Evolutionary conservation across 2,329 filamentous ascomycete genomes (phyloP).

Genomic region (Pleomassaria siparia): DNA sequence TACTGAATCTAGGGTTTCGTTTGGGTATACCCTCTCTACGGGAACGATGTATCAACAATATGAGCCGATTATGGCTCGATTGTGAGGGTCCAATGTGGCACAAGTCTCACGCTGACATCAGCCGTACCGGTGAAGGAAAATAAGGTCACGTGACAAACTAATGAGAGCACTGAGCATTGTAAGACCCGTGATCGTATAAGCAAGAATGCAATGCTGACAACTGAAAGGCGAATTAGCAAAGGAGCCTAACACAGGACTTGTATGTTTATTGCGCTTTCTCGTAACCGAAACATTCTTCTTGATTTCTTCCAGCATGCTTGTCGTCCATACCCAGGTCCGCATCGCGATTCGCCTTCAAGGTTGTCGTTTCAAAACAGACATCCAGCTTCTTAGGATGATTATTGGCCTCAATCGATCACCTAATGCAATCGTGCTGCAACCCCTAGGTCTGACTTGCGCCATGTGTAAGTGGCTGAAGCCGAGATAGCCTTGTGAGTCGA

Average conservation of each 20-base stretch:
- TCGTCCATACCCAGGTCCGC: constrained; percentile 48
- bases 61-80: too few species aligned
- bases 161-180: too few species aligned
- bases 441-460: constrained; percentile 41
- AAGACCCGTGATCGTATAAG: background rate
- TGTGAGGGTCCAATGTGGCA: too few species aligned
- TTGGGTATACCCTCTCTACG: too few species aligned
- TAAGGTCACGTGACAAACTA: too few species aligned
- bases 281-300: constrained; percentile 42
- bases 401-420: constrained; percentile 42
- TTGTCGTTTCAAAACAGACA: constrained; percentile 24
- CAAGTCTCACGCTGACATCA: too few species aligned
- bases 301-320: constrained; percentile 27
- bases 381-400: constrained; percentile 40
- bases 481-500: constrained; percentile 13
- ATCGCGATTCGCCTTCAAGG: constrained; percentile 45
- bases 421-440: constrained; percentile 42
- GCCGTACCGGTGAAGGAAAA: too few species aligned
- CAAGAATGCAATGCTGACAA: constrained; percentile 23
- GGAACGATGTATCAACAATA: too few species aligned
- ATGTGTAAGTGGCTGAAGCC: constrained; percentile 32
- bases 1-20: too few species aligned
- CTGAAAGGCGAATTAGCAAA: constrained; percentile 41
- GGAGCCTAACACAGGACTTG: constrained; percentile 34
- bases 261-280: constrained; percentile 46